Conservation (phyloP, 1,139 yeast species). For the Saccharomyces pastorianus region DNA sequence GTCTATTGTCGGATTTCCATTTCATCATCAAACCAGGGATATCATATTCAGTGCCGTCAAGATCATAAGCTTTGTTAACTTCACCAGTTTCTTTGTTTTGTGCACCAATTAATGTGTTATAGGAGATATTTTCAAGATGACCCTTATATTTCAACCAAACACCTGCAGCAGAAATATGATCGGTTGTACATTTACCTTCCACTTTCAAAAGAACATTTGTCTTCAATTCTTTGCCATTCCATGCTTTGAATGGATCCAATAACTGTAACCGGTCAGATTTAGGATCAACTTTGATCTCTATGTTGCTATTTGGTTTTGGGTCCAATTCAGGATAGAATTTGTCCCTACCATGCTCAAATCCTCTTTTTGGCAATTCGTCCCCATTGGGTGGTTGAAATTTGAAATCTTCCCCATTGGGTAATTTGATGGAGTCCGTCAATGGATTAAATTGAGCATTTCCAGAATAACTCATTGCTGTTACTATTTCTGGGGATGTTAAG, state of each 20-base stretch:
- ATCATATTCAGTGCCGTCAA: slow-evolving; percentile 67
- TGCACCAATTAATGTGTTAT: slow-evolving; percentile 94
- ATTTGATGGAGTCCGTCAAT: slow-evolving; percentile 60
- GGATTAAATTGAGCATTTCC: slow-evolving; percentile 90
- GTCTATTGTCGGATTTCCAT: slow-evolving; percentile 78
- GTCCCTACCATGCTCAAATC: slow-evolving; percentile 75
- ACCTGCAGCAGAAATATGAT: slow-evolving; percentile 97
- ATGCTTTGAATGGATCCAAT: slow-evolving; percentile 78
- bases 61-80: slow-evolving; percentile 82
- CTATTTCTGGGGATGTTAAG: slow-evolving; percentile 93
- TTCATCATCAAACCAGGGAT: slow-evolving; percentile 96
- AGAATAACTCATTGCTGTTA: slow-evolving; percentile 91
- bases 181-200: slow-evolving; percentile 97
- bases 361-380: slow-evolving; percentile 70
- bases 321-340: slow-evolving; percentile 78
- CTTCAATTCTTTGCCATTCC: slow-evolving; percentile 75
- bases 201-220: slow-evolving; percentile 78
- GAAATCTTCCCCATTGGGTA: slow-evolving; percentile 60
- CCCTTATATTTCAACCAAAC: slow-evolving; percentile 98
- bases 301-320: slow-evolving; percentile 67
- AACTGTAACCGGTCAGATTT: slow-evolving; percentile 73
- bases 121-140: slow-evolving; percentile 87
- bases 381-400: slow-evolving; percentile 70
- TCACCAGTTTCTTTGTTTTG: slow-evolving; percentile 95
- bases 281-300: slow-evolving; percentile 67